Evolutionary conservation across 331 rosid species (phyloP), one percentile per base, ranked within the genome.

Genomic region (Rhamnella rubrinervis): DNA sequence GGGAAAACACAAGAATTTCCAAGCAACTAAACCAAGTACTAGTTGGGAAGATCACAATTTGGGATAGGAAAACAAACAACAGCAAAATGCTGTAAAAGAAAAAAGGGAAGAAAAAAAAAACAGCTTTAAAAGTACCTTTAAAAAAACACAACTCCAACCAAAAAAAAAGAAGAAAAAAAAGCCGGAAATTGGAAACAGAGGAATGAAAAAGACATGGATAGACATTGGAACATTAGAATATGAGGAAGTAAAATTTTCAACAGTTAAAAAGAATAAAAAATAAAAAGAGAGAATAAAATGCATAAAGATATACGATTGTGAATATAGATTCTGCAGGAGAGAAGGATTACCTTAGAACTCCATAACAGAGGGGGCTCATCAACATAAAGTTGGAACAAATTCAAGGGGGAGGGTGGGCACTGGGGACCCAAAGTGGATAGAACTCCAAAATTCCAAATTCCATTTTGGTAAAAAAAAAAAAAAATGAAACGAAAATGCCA

Each of bases 291-390:
- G 21, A 35, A 13, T 52, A 21, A 19, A 21, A 55, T 16, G 65
- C 62, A 74, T 8, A 77, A 37, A 67, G 35, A 64, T 59, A 63
- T n/a, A 23, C 39, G 15, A 49, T n/a, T 21, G 59, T 21, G 37
- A 37, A 61, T 71, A 81, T 59, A 65, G 75, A 83, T 72, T 55
- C 46, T 62, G 47, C 61, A 51, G 63, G 63, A 79, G 75, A 79
- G 55, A 52, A 79, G 62, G 77, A 59, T 63, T 44, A 71, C 80
- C 82, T 67, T 61, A 71, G 58, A 80, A 65, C 58, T 78, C 76
- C 70, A 56, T 68, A 44, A 75, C 17, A 38, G 40, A 71, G 23
- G 75, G 75, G 78, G 72, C 75, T 63, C 59, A 52, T 35, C 71
- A 75, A 70, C 63, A 28, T 44, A 75, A 59, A 51, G 66, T 14